A percentile compares a stretch with the other conserved stretches of the same genome.
Conservation (phyloP, 2,329 filamentous ascomycete species). For the Sarocladium oryzae region DNA sequence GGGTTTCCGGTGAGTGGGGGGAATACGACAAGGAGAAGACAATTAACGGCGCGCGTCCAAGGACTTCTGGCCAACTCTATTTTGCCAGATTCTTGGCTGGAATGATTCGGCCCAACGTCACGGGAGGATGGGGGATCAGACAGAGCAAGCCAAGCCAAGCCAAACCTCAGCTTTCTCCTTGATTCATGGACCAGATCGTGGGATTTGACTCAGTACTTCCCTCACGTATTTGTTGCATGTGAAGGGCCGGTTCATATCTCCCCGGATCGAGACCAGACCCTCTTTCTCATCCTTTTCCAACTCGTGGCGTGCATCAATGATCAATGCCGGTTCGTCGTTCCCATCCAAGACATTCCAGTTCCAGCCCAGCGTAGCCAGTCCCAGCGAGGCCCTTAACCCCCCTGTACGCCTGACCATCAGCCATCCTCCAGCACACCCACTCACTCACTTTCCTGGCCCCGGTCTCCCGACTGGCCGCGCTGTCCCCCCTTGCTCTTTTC, state of each 20-base stretch:
- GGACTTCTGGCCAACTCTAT: neutral
- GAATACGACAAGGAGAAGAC: neutral
- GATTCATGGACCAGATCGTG: slow-evolving; percentile 4
- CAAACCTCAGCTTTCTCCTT: too few species aligned
- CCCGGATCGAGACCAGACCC: slow-evolving; percentile 1
- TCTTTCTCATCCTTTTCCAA: neutral
- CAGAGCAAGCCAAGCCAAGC: too few species aligned
- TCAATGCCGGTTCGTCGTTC: neutral
- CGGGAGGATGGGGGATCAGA: neutral
- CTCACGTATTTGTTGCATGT: neutral
- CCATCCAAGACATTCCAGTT: neutral
- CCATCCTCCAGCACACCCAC: neutral
- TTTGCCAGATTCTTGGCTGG: too few species aligned
- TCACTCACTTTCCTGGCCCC: too few species aligned
- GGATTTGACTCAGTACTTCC: neutral
- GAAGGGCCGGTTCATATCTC: neutral
- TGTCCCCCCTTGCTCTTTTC: too few species aligned
- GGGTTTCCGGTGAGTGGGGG: too few species aligned
- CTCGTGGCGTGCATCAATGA: too few species aligned
- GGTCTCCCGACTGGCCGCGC: too few species aligned
- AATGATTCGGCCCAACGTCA: neutral
- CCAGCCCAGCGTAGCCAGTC: neutral
- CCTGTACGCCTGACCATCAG: neutral
- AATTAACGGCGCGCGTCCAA: neutral
- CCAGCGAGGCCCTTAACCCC: neutral